Conservation (phyloP, 371 early-diverging fungal species). For the Lichtheimia ramosa region DNA sequence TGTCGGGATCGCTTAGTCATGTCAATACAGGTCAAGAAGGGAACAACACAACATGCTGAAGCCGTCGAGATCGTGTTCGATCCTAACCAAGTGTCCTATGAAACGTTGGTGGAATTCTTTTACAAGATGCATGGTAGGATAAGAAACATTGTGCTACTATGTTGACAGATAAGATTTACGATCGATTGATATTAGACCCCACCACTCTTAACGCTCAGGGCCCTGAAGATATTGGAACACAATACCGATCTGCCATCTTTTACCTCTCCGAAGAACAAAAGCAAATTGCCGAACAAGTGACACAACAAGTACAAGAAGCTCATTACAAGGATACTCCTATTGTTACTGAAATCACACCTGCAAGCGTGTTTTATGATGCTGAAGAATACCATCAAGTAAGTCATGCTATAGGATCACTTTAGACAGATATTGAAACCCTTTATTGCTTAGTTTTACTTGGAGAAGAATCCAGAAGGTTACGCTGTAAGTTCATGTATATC, state of each 20-base stretch:
- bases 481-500: slow-evolving; percentile 17
- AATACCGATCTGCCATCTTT: slow-evolving; percentile 89
- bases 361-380: slow-evolving; percentile 78
- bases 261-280: slow-evolving; percentile 75
- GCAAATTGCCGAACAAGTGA: slow-evolving; percentile 65
- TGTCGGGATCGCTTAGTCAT: neutral
- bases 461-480: slow-evolving; percentile 45
- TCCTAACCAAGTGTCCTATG: slow-evolving; percentile 66
- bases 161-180: neutral
- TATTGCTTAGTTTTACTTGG: slow-evolving; percentile 25
- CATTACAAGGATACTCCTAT: slow-evolving; percentile 58
- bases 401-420: neutral
- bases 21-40: slow-evolving; percentile 59
- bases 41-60: slow-evolving; percentile 83
- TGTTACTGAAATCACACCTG: slow-evolving; percentile 75
- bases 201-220: slow-evolving; percentile 24
- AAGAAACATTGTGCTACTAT: neutral
- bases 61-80: slow-evolving; percentile 78
- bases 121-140: slow-evolving; percentile 77
- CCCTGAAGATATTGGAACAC: slow-evolving; percentile 44
- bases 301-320: slow-evolving; percentile 56
- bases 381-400: slow-evolving; percentile 85
- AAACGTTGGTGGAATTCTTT: slow-evolving; percentile 76
- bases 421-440: no score
- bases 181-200: slow-evolving; percentile 33